These are phyloP conservation scores for Pouteria campechiana DNA, from an alignment of 179 eudicot species.

Conservation along the genomic window DNA sequence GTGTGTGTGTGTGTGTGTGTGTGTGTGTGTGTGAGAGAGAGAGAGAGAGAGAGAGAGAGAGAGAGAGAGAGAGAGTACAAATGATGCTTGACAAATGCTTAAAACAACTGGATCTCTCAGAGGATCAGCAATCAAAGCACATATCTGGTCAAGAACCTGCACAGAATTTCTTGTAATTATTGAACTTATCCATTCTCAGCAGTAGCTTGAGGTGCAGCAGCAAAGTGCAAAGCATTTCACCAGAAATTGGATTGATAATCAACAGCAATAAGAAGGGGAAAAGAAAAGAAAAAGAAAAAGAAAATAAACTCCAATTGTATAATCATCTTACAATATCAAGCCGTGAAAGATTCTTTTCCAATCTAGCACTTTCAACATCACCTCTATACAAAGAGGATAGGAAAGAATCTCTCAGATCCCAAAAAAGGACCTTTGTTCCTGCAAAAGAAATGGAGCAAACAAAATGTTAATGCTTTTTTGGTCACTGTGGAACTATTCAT, in stretches of 20 bases:
- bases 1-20: too few relatives aligned
- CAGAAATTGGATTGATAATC: too few relatives aligned
- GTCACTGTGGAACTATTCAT: too few relatives aligned
- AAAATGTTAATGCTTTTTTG: too few relatives aligned
- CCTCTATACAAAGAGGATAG: conserved; percentile 54
- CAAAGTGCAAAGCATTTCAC: too few relatives aligned
- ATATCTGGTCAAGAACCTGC: conserved; percentile 63
- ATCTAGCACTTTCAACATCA: conserved; percentile 65
- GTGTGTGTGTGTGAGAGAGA: too few relatives aligned
- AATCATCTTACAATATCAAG: conserved; percentile 61
- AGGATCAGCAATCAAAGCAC: conserved; percentile 47
- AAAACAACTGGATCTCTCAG: conserved; percentile 61
- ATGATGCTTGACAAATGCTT: conserved; percentile 61
- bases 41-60: too few relatives aligned
- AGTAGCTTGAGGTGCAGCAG: too few relatives aligned
- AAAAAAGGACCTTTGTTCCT: conserved; percentile 73
- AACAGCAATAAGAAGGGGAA: not conserved
- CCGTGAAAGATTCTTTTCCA: conserved; percentile 62
- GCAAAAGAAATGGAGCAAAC: conserved; percentile 5
- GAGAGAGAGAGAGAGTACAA: conserved; percentile 39
- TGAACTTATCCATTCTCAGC: too few relatives aligned
- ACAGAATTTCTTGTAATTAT: too few relatives aligned
- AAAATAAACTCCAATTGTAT: too few relatives aligned
- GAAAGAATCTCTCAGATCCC: conserved; percentile 81
- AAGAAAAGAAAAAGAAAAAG: not conserved